A percentile compares a stretch with the other conserved stretches of the same genome.
Conservation (phyloP, 352 stramenopile genomes). For the Phytophthora sp. region DNA sequence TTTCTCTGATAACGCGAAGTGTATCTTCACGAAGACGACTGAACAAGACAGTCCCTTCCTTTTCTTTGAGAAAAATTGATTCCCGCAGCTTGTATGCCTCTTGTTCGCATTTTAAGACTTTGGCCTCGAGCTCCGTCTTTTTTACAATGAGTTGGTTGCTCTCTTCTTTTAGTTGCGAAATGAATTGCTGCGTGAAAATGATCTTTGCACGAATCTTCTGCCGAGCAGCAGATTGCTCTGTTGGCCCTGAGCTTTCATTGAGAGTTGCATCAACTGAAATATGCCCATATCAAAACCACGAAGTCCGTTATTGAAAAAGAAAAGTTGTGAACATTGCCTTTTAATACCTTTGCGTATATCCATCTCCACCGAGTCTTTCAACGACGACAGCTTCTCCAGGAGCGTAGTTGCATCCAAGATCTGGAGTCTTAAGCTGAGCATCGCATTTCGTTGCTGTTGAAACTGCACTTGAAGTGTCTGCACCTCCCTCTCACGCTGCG, state of each 20-base stretch:
- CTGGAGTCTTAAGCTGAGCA: conserved; percentile 41
- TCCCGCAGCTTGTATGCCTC: conserved; percentile 35
- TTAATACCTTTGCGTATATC: conserved; percentile 23
- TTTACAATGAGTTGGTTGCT: conserved; percentile 30
- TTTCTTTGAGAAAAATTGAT: conserved; percentile 42
- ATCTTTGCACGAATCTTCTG: conserved; percentile 57
- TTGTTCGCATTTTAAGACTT: conserved; percentile 28
- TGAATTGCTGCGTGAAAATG: conserved; percentile 49
- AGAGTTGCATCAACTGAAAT: conserved; percentile 25
- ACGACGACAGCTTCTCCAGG: conserved; percentile 26
- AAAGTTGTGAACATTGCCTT: not conserved
- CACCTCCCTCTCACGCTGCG: conserved; percentile 41
- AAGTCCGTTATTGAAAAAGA: not conserved
- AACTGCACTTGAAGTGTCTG: conserved; percentile 34
- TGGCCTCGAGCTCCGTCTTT: conserved; percentile 30
- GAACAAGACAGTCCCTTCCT: conserved; percentile 37
- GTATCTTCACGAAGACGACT: conserved; percentile 41
- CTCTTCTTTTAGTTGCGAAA: conserved; percentile 44
- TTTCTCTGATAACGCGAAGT: conserved; percentile 36
- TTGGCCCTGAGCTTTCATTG: conserved; percentile 21
- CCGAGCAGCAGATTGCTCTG: conserved; percentile 27
- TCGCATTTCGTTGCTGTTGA: conserved; percentile 32
- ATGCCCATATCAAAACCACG: not conserved
- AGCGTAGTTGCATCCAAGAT: conserved; percentile 25
- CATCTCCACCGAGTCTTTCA: conserved; percentile 13